Percentiles rank a stretch among this genome's conserved stretches.
These are phyloP conservation scores for Annulohypoxylon maeteangense DNA, from an alignment of 495 filamentous ascomycete genomes.

Conservation along the genomic window DNA sequence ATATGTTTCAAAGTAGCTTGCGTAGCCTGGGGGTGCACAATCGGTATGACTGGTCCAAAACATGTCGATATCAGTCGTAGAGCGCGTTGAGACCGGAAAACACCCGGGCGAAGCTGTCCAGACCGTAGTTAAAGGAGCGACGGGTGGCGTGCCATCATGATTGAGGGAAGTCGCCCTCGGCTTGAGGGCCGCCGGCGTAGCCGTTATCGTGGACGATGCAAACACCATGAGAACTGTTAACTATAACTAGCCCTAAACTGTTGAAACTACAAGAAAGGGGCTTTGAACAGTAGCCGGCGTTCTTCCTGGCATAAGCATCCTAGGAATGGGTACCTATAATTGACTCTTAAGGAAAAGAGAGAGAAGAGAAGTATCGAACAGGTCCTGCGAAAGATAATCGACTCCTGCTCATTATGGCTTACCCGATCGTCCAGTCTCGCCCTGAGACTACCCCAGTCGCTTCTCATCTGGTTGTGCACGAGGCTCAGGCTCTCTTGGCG, in stretches of 20 bases:
- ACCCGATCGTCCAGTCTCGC: neutral
- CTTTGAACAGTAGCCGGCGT: neutral
- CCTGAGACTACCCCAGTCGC: neutral
- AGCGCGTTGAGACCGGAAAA: no score
- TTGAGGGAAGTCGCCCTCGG: slow-evolving; percentile 20
- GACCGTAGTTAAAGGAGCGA: no score
- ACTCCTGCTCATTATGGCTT: neutral
- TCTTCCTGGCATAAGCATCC: neutral
- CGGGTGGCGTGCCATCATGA: slow-evolving; percentile 33
- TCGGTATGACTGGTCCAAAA: no score
- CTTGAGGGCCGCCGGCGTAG: slow-evolving; percentile 2
- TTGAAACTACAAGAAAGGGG: slow-evolving; percentile 11
- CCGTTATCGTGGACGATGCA: slow-evolving; percentile 26
- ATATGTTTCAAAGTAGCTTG: no score
- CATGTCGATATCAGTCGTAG: no score
- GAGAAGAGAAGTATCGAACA: neutral
- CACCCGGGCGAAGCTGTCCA: no score
- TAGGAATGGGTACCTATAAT: no score
- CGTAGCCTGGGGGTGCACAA: no score
- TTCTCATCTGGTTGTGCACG: slow-evolving; percentile 8
- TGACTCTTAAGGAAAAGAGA: no score
- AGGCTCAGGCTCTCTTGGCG: slow-evolving; percentile 23
- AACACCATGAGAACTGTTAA: slow-evolving; percentile 25
- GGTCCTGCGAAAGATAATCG: neutral
- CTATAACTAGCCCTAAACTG: no score